These are phyloP conservation scores for Panicum miliaceum DNA, from an alignment of 176 grass and related monocot species.

Conservation along the genomic window DNA sequence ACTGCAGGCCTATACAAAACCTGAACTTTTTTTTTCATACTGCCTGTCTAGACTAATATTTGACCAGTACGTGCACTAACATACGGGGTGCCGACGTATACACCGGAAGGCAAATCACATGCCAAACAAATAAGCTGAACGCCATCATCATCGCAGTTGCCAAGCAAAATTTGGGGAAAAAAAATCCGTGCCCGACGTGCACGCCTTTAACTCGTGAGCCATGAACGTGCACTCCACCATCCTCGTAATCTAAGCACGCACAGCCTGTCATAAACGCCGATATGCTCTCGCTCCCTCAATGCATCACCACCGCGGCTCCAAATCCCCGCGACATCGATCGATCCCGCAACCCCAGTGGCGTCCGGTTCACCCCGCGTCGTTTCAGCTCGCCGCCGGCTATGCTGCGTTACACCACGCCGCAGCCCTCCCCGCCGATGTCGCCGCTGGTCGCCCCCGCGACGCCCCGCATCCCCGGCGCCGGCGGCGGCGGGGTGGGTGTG, in stretches of 20 bases:
- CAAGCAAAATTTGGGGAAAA: constrained; percentile 7
- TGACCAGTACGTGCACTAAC: neutral
- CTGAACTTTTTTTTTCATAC: neutral
- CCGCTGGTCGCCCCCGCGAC: constrained; percentile 42
- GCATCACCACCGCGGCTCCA: neutral
- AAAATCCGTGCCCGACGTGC: constrained; percentile 45
- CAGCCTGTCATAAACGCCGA: constrained; percentile 28
- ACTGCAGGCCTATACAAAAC: neutral
- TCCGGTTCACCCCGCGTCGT: constrained; percentile 9
- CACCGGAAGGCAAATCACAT: too few relatives aligned
- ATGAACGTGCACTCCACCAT: constrained; percentile 47
- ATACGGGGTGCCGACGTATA: neutral
- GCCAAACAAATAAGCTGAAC: too few relatives aligned
- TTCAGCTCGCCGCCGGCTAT: constrained; percentile 3
- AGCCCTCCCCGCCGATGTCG: constrained; percentile 66
- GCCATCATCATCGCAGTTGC: neutral
- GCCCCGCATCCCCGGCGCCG: constrained; percentile 47
- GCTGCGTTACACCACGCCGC: constrained; percentile 48
- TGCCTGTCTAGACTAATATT: neutral
- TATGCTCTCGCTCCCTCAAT: constrained; percentile 7
- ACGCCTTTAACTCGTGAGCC: constrained; percentile 27
- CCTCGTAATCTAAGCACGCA: constrained; percentile 24
- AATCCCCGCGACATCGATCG: constrained; percentile 1
- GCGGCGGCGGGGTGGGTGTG: neutral
- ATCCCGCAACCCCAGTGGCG: neutral